Evolutionary conservation across 1,284 basidiomycete species (phyloP).

Genomic region (Cutaneotrichosporon cutaneum): DNA sequence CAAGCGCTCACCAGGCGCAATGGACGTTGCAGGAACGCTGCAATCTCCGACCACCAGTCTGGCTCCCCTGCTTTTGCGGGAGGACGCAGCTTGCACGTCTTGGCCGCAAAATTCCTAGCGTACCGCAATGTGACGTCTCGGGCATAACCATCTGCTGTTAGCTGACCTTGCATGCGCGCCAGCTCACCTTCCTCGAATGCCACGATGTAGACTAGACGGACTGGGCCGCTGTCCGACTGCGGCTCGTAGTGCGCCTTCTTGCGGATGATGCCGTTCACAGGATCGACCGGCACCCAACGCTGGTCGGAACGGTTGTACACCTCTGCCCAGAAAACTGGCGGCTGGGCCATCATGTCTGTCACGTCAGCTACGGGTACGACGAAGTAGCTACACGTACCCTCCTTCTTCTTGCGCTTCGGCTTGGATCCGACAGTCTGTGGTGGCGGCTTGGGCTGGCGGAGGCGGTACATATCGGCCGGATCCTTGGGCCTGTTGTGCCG

Average conservation of each 20-base stretch:
- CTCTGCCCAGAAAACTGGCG: constrained; percentile 96
- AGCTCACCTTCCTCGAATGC: constrained; percentile 88
- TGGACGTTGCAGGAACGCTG: constrained; percentile 65
- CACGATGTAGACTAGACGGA: constrained; percentile 89
- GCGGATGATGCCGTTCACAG: constrained; percentile 74
- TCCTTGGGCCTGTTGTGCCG: constrained; percentile 21
- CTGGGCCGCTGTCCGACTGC: constrained; percentile 59
- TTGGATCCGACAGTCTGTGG: constrained; percentile 33
- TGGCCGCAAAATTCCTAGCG: constrained; percentile 77
- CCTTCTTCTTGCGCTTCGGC: constrained; percentile 38
- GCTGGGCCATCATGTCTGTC: constrained; percentile 52
- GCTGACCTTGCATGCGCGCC: neutral
- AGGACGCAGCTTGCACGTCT: constrained; percentile 77
- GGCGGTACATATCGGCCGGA: constrained; percentile 44
- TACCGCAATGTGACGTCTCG: constrained; percentile 60
- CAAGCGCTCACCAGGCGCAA: constrained; percentile 68
- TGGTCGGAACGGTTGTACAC: constrained; percentile 90
- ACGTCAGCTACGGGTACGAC: neutral
- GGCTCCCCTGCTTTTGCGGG: constrained; percentile 61
- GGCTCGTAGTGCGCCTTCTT: constrained; percentile 85
- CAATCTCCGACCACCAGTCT: constrained; percentile 81
- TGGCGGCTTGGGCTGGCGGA: constrained; percentile 32
- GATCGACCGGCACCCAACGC: constrained; percentile 91
- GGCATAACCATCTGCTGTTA: constrained; percentile 56
- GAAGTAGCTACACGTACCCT: constrained; percentile 27